Conservation (phyloP, 164 flowering plant species). For the Cinnamomum micranthum region DNA sequence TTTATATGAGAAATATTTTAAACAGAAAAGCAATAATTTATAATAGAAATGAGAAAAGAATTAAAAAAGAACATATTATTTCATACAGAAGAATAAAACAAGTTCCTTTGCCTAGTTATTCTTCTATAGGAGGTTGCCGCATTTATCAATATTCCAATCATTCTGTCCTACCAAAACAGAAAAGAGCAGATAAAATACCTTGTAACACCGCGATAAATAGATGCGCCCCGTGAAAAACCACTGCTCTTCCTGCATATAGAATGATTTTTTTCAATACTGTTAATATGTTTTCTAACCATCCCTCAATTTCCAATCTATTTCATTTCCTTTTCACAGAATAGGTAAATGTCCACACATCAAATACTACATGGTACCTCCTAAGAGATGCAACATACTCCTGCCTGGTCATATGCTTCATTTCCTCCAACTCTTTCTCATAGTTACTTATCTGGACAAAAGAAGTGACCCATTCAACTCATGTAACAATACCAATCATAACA, state of each 20-base stretch:
- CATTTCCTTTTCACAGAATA: neutral
- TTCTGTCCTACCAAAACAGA: too few relatives aligned
- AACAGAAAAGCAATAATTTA: too few relatives aligned
- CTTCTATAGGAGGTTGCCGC: too few relatives aligned
- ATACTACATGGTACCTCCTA: conserved; percentile 48
- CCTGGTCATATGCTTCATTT: conserved; percentile 96
- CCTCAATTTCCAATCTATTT: neutral
- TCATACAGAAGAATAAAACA: too few relatives aligned
- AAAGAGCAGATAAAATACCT: conserved; percentile 38
- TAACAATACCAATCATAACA: neutral
- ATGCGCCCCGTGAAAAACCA: conserved; percentile 94
- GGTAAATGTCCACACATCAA: neutral
- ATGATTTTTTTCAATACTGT: neutral
- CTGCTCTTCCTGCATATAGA: conserved; percentile 79
- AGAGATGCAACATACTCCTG: conserved; percentile 91
- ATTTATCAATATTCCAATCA: too few relatives aligned
- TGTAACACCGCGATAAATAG: conserved; percentile 93
- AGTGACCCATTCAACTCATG: neutral
- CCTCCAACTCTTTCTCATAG: conserved; percentile 84
- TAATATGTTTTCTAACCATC: neutral
- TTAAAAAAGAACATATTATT: too few relatives aligned
- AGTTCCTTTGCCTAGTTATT: too few relatives aligned
- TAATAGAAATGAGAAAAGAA: too few relatives aligned
- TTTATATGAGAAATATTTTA: too few relatives aligned
- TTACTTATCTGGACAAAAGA: conserved; percentile 47